Conservation (phyloP, 345 rosid species). For the Salix caprea region DNA sequence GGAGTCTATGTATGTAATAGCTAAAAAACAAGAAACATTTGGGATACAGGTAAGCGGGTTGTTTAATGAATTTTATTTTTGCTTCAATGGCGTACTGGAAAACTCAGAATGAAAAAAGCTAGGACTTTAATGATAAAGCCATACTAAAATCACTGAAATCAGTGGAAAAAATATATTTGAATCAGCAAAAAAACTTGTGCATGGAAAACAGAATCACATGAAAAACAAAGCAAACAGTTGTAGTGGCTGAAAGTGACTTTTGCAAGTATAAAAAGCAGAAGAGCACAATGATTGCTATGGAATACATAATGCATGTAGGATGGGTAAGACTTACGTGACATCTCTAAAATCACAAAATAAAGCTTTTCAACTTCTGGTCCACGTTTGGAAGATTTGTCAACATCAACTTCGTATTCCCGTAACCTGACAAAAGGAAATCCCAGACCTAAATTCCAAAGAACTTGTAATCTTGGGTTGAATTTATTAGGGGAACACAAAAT, state of each 20-base stretch:
- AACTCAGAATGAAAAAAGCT: not conserved
- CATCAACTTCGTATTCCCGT: slow-evolving; percentile 79
- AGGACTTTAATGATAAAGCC: not conserved
- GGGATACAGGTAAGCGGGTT: not conserved
- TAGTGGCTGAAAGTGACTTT: not conserved
- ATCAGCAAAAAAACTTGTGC: not conserved
- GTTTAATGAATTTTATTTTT: not conserved
- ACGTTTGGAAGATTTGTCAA: slow-evolving; percentile 60
- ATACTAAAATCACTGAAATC: not conserved
- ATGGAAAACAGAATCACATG: not conserved
- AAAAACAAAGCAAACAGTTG: not conserved
- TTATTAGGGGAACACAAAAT: slow-evolving; percentile 2
- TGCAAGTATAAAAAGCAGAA: not conserved
- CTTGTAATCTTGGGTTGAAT: not conserved
- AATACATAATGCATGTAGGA: not conserved
- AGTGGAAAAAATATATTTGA: not conserved
- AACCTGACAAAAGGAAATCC: slow-evolving; percentile 43
- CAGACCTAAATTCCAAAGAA: slow-evolving; percentile 7
- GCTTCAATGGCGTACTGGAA: not conserved
- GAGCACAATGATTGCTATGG: not conserved
- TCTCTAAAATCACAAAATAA: slow-evolving; percentile 79
- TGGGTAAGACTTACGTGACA: slow-evolving; percentile 74
- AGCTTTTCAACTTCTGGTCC: slow-evolving; percentile 88
- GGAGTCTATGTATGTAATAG: slow-evolving; percentile 82
- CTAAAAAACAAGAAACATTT: slow-evolving; percentile 33